Conservation (phyloP, 2,329 filamentous ascomycete species). For the Myriosclerotinia curreyana region DNA sequence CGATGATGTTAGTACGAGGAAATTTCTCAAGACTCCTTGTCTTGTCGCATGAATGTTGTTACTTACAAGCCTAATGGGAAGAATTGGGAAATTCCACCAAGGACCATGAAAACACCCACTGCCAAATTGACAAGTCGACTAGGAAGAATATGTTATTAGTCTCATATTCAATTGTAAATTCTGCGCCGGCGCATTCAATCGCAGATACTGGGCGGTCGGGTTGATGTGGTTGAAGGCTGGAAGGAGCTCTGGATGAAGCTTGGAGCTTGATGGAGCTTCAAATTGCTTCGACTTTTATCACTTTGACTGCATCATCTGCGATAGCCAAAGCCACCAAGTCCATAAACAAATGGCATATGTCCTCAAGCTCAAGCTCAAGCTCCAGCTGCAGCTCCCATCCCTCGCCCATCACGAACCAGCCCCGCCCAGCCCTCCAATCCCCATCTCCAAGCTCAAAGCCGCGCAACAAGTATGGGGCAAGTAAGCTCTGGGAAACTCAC, state of each 20-base stretch:
- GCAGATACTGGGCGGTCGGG: slow-evolving; percentile 26
- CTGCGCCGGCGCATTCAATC: slow-evolving; percentile 13
- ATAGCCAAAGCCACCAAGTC: neutral
- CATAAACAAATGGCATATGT: neutral
- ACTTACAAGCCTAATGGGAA: slow-evolving; percentile 43
- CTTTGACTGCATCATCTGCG: neutral
- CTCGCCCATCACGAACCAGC: neutral
- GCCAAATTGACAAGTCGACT: slow-evolving; percentile 94
- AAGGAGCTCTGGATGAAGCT: slow-evolving; percentile 2
- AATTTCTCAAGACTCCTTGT: neutral
- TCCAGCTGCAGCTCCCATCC: neutral
- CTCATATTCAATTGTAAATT: slow-evolving; percentile 14
- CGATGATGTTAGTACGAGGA: slow-evolving; percentile 13
- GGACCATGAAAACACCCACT: slow-evolving; percentile 80
- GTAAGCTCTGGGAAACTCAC: slow-evolving; percentile 52
- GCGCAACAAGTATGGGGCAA: slow-evolving; percentile 6
- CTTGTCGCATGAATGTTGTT: slow-evolving; percentile 31
- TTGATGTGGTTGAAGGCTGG: slow-evolving; percentile 11
- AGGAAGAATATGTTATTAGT: slow-evolving; percentile 36
- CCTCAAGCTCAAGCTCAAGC: slow-evolving; percentile 1
- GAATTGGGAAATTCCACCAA: slow-evolving; percentile 77
- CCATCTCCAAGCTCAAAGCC: slow-evolving; percentile 2
- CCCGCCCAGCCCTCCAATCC: slow-evolving; percentile 22
- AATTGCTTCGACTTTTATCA: neutral
- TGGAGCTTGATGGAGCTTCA: slow-evolving; percentile 10